These are phyloP conservation scores for Solanum chacoense DNA, from an alignment of 305 asterid species.

Conservation along the genomic window DNA sequence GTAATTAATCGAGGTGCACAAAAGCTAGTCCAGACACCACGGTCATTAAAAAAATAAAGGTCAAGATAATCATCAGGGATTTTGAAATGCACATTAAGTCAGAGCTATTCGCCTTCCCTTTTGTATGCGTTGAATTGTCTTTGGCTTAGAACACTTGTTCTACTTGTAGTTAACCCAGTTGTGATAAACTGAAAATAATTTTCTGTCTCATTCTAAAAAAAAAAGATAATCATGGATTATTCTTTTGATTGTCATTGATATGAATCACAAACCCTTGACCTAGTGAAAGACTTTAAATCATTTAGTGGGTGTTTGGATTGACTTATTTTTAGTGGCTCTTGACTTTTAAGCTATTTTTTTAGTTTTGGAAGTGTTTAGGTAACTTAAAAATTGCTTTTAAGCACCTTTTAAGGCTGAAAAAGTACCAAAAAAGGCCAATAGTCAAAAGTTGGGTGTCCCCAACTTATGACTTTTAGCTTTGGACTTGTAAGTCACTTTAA, in stretches of 20 bases:
- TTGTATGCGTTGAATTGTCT: neutral
- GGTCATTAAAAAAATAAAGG: neutral
- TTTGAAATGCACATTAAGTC: neutral
- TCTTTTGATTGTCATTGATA: neutral
- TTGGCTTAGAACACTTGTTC: neutral
- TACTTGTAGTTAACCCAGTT: neutral
- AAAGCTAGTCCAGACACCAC: neutral
- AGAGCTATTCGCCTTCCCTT: neutral
- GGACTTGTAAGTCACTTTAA: neutral
- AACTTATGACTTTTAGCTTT: neutral
- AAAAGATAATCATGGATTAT: neutral
- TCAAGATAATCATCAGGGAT: neutral
- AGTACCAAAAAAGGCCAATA: no score
- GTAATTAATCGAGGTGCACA: neutral
- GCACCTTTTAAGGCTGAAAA: neutral
- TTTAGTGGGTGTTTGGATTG: neutral
- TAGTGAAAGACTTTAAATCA: neutral
- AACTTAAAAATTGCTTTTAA: neutral
- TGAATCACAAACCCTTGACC: neutral
- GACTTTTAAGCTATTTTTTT: neutral
- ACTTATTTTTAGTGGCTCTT: neutral
- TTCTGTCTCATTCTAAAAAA: neutral
- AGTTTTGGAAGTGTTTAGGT: neutral
- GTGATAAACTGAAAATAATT: neutral
- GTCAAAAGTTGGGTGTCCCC: neutral